These are phyloP conservation scores for Hirsutella minnesotensis DNA, from an alignment of 2,329 filamentous ascomycete genomes.

Conservation along the genomic window DNA sequence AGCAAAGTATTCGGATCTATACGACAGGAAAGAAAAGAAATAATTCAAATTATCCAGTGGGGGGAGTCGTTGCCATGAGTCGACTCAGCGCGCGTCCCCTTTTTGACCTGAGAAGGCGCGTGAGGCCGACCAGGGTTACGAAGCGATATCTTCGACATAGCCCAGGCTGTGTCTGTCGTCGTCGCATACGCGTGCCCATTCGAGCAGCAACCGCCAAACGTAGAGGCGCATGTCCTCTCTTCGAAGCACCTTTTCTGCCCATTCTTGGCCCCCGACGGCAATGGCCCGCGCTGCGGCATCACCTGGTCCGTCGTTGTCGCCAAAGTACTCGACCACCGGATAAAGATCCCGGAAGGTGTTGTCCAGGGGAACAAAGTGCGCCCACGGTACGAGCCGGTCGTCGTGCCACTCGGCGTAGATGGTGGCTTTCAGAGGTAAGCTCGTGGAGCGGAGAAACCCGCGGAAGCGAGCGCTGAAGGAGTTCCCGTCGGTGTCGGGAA, in stretches of 20 bases:
- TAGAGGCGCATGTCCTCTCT: conserved; percentile 58
- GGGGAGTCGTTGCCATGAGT: too few species aligned
- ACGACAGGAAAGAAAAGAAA: too few species aligned
- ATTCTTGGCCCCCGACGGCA: conserved; percentile 45
- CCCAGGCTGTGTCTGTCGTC: conserved; percentile 29
- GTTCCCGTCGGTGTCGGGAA: conserved; percentile 62
- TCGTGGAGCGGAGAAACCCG: conserved; percentile 51
- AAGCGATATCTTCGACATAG: conserved; percentile 29
- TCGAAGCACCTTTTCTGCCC: conserved; percentile 50
- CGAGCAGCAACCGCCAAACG: conserved; percentile 46
- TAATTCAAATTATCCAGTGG: too few species aligned
- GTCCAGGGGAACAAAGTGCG: conserved; percentile 62
- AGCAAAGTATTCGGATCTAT: too few species aligned
- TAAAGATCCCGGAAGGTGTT: conserved; percentile 57
- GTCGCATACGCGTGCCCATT: conserved; percentile 41
- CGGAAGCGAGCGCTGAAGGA: conserved; percentile 51
- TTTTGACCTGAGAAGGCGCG: neutral
- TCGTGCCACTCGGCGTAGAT: conserved; percentile 70
- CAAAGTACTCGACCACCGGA: conserved; percentile 52
- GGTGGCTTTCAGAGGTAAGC: conserved; percentile 58
- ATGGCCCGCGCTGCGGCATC: conserved; percentile 48
- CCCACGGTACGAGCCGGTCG: conserved; percentile 54
- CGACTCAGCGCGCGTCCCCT: too few species aligned
- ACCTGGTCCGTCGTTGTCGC: conserved; percentile 32
- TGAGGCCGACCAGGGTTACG: too few species aligned